These are phyloP conservation scores for Tetracladium setigerum DNA, from an alignment of 495 filamentous ascomycete genomes.

Conservation along the genomic window DNA sequence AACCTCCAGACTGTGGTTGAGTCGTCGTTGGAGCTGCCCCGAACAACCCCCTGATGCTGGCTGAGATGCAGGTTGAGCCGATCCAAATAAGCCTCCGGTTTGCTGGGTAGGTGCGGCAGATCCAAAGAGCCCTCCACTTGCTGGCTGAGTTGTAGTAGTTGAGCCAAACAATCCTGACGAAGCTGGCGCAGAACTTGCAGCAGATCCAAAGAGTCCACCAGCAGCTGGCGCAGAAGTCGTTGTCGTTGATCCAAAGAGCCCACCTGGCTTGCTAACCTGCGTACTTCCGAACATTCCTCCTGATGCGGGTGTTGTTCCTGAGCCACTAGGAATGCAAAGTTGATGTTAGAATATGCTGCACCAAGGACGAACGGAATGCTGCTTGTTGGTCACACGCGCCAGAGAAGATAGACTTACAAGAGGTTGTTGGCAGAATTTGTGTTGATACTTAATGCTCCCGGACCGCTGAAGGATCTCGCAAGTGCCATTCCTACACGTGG, in stretches of 20 bases:
- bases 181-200: constrained; percentile 27
- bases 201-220: constrained; percentile 19
- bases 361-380: neutral
- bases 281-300: constrained; percentile 36
- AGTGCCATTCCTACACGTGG: constrained; percentile 44
- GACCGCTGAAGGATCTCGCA: constrained; percentile 55
- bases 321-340: constrained; percentile 19
- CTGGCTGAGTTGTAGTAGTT: constrained; percentile 19
- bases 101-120: constrained; percentile 14
- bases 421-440: constrained; percentile 66
- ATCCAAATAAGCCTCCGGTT: constrained; percentile 32
- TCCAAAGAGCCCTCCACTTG: constrained; percentile 24
- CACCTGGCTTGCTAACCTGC: constrained; percentile 23
- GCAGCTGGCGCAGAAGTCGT: constrained; percentile 24
- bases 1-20: constrained; percentile 25
- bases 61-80: constrained; percentile 12
- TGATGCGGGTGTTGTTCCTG: constrained; percentile 18
- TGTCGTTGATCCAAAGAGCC: constrained; percentile 20
- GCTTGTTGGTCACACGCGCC: neutral
- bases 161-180: constrained; percentile 32
- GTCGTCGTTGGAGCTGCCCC: constrained; percentile 24
- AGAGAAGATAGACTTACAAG: constrained; percentile 43
- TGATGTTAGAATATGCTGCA: neutral
- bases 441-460: constrained; percentile 67
- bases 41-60: constrained; percentile 20